phyloP scores from a whole-genome alignment of 108 stramenopile genomes.

The Nannochloropsis gaditana region DNA sequence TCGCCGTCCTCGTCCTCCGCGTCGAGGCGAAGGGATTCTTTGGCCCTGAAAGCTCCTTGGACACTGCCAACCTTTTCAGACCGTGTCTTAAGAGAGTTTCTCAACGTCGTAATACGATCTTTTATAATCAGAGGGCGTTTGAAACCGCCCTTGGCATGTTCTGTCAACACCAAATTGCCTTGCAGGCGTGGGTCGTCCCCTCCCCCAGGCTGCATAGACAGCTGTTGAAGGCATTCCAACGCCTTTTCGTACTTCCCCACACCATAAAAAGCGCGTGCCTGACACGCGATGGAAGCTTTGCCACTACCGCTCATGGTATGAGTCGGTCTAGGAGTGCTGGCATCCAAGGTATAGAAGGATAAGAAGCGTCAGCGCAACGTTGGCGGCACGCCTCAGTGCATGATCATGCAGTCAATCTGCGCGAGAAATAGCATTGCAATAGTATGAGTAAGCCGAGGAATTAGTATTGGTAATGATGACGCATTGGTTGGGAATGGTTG shows the following conservation, averaged over 20 bases:
- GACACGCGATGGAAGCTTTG: constrained; percentile 18
- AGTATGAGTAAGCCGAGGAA: no score
- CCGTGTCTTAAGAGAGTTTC: constrained; percentile 20
- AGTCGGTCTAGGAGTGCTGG: no score
- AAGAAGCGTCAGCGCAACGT: no score
- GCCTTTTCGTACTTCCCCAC: constrained; percentile 40
- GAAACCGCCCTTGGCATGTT: constrained; percentile 41
- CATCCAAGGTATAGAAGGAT: no score
- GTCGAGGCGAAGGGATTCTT: background rate
- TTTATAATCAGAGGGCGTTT: constrained; percentile 24
- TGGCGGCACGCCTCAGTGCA: no score
- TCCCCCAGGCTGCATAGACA: background rate
- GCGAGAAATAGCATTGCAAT: no score
- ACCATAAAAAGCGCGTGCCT: constrained; percentile 31
- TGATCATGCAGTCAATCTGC: no score
- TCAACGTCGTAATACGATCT: constrained; percentile 24
- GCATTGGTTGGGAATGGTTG: no score
- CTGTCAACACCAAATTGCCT: constrained; percentile 40
- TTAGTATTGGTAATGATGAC: no score
- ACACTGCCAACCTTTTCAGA: background rate
- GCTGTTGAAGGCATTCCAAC: constrained; percentile 32
- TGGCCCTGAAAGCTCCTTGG: background rate
- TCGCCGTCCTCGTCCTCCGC: constrained; percentile 20
- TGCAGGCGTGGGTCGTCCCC: background rate
- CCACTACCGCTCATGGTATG: background rate